Base-by-base conservation (phyloP, 2,329 filamentous ascomycete genomes). In the Stemphylium lycopersici region DNA sequence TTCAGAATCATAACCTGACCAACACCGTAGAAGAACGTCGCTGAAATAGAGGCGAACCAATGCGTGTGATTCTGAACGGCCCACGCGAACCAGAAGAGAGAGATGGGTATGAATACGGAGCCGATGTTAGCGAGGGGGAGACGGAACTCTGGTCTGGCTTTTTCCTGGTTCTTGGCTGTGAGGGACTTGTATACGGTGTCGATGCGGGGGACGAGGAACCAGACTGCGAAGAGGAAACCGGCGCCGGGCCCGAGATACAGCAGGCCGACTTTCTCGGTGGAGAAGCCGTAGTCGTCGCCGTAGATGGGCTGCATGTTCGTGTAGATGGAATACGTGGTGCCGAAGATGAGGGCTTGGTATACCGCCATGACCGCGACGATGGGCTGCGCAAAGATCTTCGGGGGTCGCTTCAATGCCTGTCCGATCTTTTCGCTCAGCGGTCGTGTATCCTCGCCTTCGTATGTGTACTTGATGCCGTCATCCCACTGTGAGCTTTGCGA, bases 1-100 rank as follows among this genome's bases (percentile, higher is more conserved):
- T 83, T 83, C 48, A 83, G 68, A 26, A 83, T 81, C 59, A 81
- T 78, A 10, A 84, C 79, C 50, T 83, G 81, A 2, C 81, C 80
- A 15, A 83, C 74, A 11, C 80, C 81, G 58, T 81, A 82, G 65
- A 79, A 80, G 59, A 77, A 80, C 0, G 78, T 80, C 2, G 74
- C 68, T 0, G 73, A 63, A 31, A 80, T 76, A 4, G 75, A 70
- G 2, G 71, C 74, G 26, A 72, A 62, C 78, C 78, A 81, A 47
- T 77, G 77, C 3, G 61, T 65, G 26, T 76, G 71, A 15, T 63
- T 68, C 44, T 80, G 66, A 0, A 80, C 77, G 0, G 76, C 70
- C 79, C 79, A 80, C 0, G 67, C 70, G 40, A 71, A 76, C 66
- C 70, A 78, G 60, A 81, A 80, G 0, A 81, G 65, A 1, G 73